phyloP scores from a whole-genome alignment of 805 yeast genomes.

The Ogataea thermomethanolica region DNA sequence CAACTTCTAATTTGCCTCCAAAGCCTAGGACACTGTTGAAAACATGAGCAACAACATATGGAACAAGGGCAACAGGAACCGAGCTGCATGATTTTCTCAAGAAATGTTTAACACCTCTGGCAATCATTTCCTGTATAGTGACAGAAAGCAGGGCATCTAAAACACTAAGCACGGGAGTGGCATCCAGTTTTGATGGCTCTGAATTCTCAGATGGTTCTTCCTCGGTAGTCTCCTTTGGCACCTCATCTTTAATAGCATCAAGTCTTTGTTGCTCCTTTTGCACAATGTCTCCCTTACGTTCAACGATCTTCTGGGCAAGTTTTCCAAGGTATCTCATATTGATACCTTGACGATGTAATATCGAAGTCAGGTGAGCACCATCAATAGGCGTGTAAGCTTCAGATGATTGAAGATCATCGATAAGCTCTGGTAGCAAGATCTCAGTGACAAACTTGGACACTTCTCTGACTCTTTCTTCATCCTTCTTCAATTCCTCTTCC shows the following conservation, averaged over 20 bases:
- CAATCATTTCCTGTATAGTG: conserved; percentile 64
- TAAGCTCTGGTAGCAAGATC: conserved; percentile 58
- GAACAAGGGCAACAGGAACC: conserved; percentile 52
- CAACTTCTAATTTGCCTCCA: conserved; percentile 41
- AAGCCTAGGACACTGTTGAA: conserved; percentile 67
- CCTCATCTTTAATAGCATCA: conserved; percentile 21
- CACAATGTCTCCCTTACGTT: conserved; percentile 23
- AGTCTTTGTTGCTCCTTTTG: conserved; percentile 33
- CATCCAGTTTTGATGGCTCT: conserved; percentile 36
- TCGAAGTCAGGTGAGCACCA: conserved; percentile 67
- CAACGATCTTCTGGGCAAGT: conserved; percentile 37
- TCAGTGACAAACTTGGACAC: conserved; percentile 61
- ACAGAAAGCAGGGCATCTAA: conserved; percentile 46
- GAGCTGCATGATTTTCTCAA: conserved; percentile 46
- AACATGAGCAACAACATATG: conserved; percentile 63
- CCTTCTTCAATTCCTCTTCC: conserved; percentile 40
- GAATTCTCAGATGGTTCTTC: conserved; percentile 30
- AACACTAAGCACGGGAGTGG: conserved; percentile 41
- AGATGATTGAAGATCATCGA: conserved; percentile 51
- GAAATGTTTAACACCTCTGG: conserved; percentile 76
- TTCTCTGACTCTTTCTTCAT: conserved; percentile 62
- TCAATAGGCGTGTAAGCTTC: conserved; percentile 65
- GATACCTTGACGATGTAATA: conserved; percentile 78
- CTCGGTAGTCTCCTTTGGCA: conserved; percentile 32
- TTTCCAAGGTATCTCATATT: conserved; percentile 84